Base-by-base conservation (phyloP, 176 grass and related monocot species). In the Neostapfia colusana region DNA sequence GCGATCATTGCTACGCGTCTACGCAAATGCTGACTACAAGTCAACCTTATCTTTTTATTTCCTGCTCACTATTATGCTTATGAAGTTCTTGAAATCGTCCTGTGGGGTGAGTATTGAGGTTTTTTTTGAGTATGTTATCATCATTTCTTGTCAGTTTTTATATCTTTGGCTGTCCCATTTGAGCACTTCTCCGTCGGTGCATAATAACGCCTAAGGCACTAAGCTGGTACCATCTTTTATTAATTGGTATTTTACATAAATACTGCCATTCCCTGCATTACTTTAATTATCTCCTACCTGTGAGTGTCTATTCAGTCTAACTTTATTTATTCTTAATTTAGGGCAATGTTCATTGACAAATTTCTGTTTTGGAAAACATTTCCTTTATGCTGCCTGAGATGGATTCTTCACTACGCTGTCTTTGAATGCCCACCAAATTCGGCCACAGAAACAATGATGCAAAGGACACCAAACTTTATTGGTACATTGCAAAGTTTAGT, bases 331-430 rank as follows among this genome's bases (percentile, higher is more conserved):
- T 43, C 71, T 87, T 72, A 48, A 58, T 85, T 82, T 64, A 98
- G 95, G 89, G 65, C 60, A 31, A 90, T 93, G 86, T 94, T 98
- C 84, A 68, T 88, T 78, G 91, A 94, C 63, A 98, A 98, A 78
- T 88, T 98, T 88, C 72, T 98, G 49, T 56, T 86, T 25, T 92
- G 95, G 95, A 98, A 90, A 98, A 86, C 93, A 88, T 92, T 98
- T 88, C 89, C 95, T 42, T 44, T 98, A 43, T 84, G 87, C 75
- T 94, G 95, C 77, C 59, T 91, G 81, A 97, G 90, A 78, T 97
- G 88, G 90, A 93, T 91, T 85, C 85, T 98, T 84, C 89, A 98
- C 25, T 94, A 83, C 70, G 86, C 91, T 84, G 76, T 98, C 79
- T 93, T 94, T 86, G 80, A 97, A 80, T 86, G 79, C 54, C 79